Conservation (phyloP, 306 rosid genomes). For the Arachis stenosperma region DNA sequence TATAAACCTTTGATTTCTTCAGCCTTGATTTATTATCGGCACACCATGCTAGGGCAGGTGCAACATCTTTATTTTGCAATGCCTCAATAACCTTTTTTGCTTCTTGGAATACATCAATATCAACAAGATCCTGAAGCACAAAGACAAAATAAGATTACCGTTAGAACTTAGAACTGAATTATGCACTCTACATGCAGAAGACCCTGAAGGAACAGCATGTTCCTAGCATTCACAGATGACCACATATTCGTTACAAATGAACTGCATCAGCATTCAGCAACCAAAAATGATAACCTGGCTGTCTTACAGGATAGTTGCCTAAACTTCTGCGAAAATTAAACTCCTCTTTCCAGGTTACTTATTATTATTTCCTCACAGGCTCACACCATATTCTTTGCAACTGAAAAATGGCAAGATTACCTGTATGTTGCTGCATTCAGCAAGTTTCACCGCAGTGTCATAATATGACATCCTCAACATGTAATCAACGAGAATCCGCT, state of each 20-base stretch:
- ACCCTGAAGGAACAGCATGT: constrained; percentile 18
- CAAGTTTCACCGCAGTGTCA: constrained; percentile 77
- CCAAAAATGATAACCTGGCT: constrained; percentile 9
- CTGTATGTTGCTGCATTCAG: constrained; percentile 80
- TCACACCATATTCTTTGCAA: neutral
- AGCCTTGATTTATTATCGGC: constrained; percentile 91
- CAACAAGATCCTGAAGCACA: constrained; percentile 80
- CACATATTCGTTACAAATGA: constrained; percentile 22
- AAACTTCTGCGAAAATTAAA: neutral
- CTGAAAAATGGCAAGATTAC: constrained; percentile 38
- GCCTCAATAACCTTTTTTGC: constrained; percentile 85
- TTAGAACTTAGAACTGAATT: constrained; percentile 23
- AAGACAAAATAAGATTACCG: constrained; percentile 23
- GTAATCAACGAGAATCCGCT: constrained; percentile 92
- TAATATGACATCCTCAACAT: constrained; percentile 94
- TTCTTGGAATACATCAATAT: constrained; percentile 89
- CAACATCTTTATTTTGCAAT: constrained; percentile 81
- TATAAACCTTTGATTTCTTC: constrained; percentile 85
- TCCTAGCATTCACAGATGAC: constrained; percentile 29
- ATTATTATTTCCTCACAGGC: constrained; percentile 1
- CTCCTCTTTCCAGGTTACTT: constrained; percentile 1
- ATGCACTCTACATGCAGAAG: constrained; percentile 19
- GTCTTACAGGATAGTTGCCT: neutral
- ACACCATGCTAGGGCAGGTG: constrained; percentile 96
- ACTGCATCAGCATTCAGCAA: neutral